Base-by-base conservation (phyloP, 2,329 filamentous ascomycete species). In the Penicillium sp. region DNA sequence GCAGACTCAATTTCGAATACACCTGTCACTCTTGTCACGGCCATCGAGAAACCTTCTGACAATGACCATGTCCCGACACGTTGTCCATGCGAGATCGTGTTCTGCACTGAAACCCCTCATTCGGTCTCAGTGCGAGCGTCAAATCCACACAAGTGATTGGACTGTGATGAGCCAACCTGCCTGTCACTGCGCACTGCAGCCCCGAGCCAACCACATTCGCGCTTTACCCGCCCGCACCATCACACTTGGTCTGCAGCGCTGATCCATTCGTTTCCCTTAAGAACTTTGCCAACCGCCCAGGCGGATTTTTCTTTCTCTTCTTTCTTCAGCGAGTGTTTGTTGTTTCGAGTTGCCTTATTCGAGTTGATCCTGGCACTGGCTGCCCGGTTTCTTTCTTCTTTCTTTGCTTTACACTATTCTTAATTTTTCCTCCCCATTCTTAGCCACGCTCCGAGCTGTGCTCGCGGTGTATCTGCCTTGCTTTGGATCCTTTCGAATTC, bases 281-380 rank as follows among this genome's bases (percentile, higher is more conserved):
- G 54, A 52, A 29, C 38, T 38, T 29, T 32, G 35, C 46, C 38
- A 49, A 39, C 45, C 49, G 44, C 51, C 48, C 42, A 47, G 45
- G 44, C 49, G 33, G 32, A 50, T 37, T 56, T 54, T 59, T 55
- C 51, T 56, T 61, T 55, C 59, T 58, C 66, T 66, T 65, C 53
- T 60, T 69, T 77, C 79, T 73, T 73, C 73, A 82, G 80, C 80
- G 84, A 84, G 79, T 70, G 49, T 55, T 52, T 55, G 56, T 59
- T 57, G 55, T 55, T 61, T 53, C 47, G 60, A 64, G 60, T 60
- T 66, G 64, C 58, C 56, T 59, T 72, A 5, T 70, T 70, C 72
- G 66, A 51, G 51, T 56, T 47, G 56, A 60, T 54, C 55, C 59
- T 55, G 54, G 61, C 60, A 65, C 61, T 65, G 61, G 62, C 53